These are phyloP conservation scores for Xylaria longipes DNA, from an alignment of 495 filamentous ascomycete species.

Conservation along the genomic window DNA sequence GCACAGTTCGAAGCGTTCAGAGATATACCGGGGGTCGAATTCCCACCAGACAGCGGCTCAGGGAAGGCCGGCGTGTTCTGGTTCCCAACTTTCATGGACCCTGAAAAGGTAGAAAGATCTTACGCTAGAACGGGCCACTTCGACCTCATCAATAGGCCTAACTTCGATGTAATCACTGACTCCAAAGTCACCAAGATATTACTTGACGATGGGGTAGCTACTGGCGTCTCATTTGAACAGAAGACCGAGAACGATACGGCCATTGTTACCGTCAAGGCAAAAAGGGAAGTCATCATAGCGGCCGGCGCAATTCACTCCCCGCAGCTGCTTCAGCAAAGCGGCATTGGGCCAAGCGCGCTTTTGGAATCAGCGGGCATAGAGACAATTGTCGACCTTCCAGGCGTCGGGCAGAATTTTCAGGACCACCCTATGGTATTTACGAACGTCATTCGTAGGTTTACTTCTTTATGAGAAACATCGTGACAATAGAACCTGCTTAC, in stretches of 20 bases:
- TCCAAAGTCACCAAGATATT: slow-evolving; percentile 48
- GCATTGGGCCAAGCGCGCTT: slow-evolving; percentile 58
- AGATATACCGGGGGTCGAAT: slow-evolving; percentile 48
- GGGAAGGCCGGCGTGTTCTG: slow-evolving; percentile 51
- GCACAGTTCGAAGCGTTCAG: slow-evolving; percentile 46
- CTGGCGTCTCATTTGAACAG: slow-evolving; percentile 43
- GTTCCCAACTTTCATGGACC: slow-evolving; percentile 55
- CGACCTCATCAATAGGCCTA: slow-evolving; percentile 39
- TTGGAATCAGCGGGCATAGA: slow-evolving; percentile 54
- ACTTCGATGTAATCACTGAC: slow-evolving; percentile 48
- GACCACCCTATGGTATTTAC: slow-evolving; percentile 56
- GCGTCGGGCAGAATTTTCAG: slow-evolving; percentile 66
- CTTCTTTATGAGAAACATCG: not conserved
- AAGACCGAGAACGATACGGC: slow-evolving; percentile 31
- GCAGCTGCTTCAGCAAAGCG: slow-evolving; percentile 62
- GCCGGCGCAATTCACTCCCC: slow-evolving; percentile 65
- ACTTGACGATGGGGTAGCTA: slow-evolving; percentile 44
- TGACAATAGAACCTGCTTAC: slow-evolving; percentile 6
- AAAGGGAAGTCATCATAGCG: slow-evolving; percentile 64
- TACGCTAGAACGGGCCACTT: slow-evolving; percentile 52
- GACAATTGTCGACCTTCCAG: slow-evolving; percentile 58
- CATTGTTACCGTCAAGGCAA: slow-evolving; percentile 45
- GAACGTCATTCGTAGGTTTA: slow-evolving; percentile 40
- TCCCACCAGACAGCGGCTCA: slow-evolving; percentile 49
- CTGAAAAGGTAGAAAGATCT: slow-evolving; percentile 43